A percentile compares a stretch with the other conserved stretches of the same genome.
Conservation (phyloP, 2,329 filamentous ascomycete species). For the Tolypocladium tropicale region DNA sequence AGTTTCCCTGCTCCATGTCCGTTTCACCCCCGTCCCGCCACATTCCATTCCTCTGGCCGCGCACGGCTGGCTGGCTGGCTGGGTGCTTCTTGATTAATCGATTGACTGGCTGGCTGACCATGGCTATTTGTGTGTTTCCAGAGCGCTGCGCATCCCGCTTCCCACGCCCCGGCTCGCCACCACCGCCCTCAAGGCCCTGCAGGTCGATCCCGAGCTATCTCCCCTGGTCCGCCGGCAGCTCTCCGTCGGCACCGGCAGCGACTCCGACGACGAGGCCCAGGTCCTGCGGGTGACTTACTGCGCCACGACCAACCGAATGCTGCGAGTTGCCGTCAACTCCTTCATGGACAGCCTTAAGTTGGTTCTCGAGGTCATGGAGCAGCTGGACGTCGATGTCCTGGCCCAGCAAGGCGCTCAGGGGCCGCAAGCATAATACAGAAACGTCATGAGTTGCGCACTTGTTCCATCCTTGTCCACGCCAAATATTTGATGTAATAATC, state of each 20-base stretch:
- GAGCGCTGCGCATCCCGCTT: conserved; percentile 69
- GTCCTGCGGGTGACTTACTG: conserved; percentile 67
- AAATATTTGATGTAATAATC: not conserved
- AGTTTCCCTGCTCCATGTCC: conserved; percentile 56
- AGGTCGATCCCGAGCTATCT: conserved; percentile 84
- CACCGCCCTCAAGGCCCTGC: conserved; percentile 63
- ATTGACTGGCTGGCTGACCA: not conserved
- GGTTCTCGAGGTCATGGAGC: conserved; percentile 80
- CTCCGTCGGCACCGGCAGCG: conserved; percentile 31
- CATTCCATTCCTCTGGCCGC: conserved; percentile 1
- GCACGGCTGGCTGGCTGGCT: conserved; percentile 2
- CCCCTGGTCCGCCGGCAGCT: conserved; percentile 68
- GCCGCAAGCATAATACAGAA: not conserved
- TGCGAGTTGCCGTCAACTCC: conserved; percentile 89
- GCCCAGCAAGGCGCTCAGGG: conserved; percentile 16
- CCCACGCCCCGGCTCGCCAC: conserved; percentile 69
- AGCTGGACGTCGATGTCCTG: conserved; percentile 77
- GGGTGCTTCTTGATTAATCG: not conserved
- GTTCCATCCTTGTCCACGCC: not conserved
- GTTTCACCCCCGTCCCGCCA: conserved; percentile 15
- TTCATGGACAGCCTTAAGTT: conserved; percentile 87
- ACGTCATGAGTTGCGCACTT: not conserved
- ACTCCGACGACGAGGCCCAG: conserved; percentile 15
- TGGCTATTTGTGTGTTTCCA: conserved; percentile 21
- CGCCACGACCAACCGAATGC: conserved; percentile 91